Evolutionary conservation across 176 grass and related monocot species (phyloP), one percentile per base, ranked within the genome.

Genomic region (Elymus sibiricus): DNA sequence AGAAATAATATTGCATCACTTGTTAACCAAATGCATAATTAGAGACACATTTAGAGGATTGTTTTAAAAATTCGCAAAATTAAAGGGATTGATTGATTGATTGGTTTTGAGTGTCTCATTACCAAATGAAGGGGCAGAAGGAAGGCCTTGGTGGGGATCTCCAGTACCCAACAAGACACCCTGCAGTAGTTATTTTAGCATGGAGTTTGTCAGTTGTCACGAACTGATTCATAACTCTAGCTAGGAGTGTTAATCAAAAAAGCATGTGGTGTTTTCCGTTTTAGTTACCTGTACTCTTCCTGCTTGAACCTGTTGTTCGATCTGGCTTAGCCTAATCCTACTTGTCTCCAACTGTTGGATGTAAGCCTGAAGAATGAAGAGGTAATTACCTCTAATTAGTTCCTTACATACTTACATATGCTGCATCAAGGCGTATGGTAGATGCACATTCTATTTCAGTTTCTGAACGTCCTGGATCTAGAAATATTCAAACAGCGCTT

Each of bases 331-430:
- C 78, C 73, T 94, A 70, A 92, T 82, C 71, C 90, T 94, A 88
- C 92, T 91, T 43, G 92, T 87, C 56, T 97, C 95, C 74, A 97
- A 74, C 44, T 97, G 95, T 84, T 97, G 95, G 74, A 97, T 87
- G 43, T 97, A 97, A 51, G 95, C 95, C 95, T 97, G 90, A n/a
- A 80, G 77, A 81, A 84, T 38, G 32, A 61, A 70, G 19, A 46
- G 16, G 60, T 47, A 47, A 47, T 47, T 47, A 47, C 13, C 44
- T 47, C 44, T 15, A 47, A 47, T 80, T 21, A 74, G 0, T 55
- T 12, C 49, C 72, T 10, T 49, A 21, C 40, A 15, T 51, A 51
- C 24, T 17, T 28, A 3, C 24, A 8, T 9, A 15, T 9, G 6
- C 73, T 21, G 9, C 26, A 83, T 72, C 19, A 79, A 27, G 13